Evolutionary conservation across 768 basidiomycete genomes (phyloP).

Genomic region (Macrolepiota dolichaula): DNA sequence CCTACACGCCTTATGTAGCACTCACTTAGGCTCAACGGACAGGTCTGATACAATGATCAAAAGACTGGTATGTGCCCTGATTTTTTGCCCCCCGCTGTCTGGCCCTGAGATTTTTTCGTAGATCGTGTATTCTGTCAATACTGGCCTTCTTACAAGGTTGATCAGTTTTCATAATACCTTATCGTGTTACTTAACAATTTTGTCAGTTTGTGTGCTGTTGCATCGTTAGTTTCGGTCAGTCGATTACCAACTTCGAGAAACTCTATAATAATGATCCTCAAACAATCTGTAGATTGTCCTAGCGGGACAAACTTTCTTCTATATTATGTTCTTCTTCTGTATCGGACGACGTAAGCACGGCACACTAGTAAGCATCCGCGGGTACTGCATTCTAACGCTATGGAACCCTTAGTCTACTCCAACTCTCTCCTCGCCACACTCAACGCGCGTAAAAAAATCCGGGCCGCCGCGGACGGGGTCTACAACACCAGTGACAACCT

Average conservation of each 20-base stretch:
- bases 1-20: not conserved
- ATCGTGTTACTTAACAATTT: not conserved
- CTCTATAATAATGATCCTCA: conserved; percentile 3
- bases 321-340: conserved; percentile 58
- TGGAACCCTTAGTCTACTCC: conserved; percentile 43
- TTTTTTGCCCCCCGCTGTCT: not conserved
- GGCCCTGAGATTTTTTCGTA: conserved; percentile 8
- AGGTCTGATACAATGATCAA: conserved; percentile 47
- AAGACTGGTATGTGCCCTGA: conserved; percentile 30
- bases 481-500: conserved; percentile 39
- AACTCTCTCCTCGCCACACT: conserved; percentile 61
- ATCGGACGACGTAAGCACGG: conserved; percentile 51
- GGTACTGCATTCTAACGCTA: not conserved
- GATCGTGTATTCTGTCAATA: conserved; percentile 46
- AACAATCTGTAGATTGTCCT: conserved; percentile 35
- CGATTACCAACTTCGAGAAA: not conserved
- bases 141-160: conserved; percentile 35
- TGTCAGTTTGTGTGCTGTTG: conserved; percentile 46
- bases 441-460: conserved; percentile 50
- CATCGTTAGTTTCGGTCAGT: conserved; percentile 49
- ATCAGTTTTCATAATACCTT: conserved; percentile 12
- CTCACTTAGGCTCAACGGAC: not conserved
- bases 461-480: conserved; percentile 33
- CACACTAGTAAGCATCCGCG: not conserved
- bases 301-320: conserved; percentile 49